Conservation (phyloP, 2,329 filamentous ascomycete genomes). For the Apiospora saccharicola region DNA sequence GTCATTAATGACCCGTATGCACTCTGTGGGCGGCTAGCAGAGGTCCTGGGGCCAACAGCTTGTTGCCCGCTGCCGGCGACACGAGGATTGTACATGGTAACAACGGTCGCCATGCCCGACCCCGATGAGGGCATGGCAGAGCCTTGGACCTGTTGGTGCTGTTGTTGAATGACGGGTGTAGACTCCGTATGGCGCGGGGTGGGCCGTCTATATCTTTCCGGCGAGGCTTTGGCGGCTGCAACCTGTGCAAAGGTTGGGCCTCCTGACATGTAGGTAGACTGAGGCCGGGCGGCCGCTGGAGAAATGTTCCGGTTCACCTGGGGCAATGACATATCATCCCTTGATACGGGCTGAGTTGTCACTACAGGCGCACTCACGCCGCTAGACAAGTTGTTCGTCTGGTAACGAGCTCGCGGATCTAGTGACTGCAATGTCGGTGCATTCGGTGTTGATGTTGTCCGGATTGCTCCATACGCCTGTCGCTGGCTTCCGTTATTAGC, state of each 20-base stretch:
- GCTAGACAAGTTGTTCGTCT: constrained; percentile 30
- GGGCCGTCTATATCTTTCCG: constrained; percentile 82
- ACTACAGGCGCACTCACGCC: constrained; percentile 34
- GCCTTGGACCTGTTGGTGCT: constrained; percentile 36
- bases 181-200: constrained; percentile 64
- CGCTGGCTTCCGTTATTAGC: constrained; percentile 59
- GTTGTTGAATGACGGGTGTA: constrained; percentile 39
- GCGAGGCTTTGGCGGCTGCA: constrained; percentile 70
- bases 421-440: constrained; percentile 50
- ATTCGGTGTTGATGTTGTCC: constrained; percentile 56
- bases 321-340: constrained; percentile 60
- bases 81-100: constrained; percentile 61
- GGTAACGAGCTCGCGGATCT: constrained; percentile 48
- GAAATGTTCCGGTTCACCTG: constrained; percentile 51
- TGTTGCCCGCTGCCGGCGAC: constrained; percentile 45
- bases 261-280: constrained; percentile 50
- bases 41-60: constrained; percentile 42
- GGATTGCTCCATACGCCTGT: constrained; percentile 56
- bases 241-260: constrained; percentile 65
- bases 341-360: constrained; percentile 49
- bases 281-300: constrained; percentile 49
- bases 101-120: constrained; percentile 61
- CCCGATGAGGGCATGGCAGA: constrained; percentile 60
- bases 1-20: constrained; percentile 52
- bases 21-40: constrained; percentile 56